phyloP scores from a whole-genome alignment of 2,329 filamentous ascomycete species.

The Stachybotrys chartarum region DNA sequence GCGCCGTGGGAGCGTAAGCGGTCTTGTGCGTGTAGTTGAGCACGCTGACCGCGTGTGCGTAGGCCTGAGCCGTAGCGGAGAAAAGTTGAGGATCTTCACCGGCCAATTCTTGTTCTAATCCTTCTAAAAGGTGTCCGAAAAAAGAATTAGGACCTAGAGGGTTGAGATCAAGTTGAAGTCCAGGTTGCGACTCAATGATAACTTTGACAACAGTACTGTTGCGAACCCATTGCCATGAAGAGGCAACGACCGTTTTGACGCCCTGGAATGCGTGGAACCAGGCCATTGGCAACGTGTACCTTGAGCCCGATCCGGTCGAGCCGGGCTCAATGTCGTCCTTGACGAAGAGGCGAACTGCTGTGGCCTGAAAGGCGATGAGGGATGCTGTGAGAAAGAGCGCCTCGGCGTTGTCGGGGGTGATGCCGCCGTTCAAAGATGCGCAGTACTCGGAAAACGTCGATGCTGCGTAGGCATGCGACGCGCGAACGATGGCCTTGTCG shows the following conservation, averaged over 20 bases:
- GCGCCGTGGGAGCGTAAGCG: slow-evolving; percentile 48
- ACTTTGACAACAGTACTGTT: slow-evolving; percentile 49
- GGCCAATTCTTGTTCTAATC: slow-evolving; percentile 48
- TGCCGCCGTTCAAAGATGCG: slow-evolving; percentile 45
- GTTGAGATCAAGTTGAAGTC: slow-evolving; percentile 52
- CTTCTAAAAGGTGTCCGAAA: slow-evolving; percentile 53
- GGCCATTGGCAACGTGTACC: slow-evolving; percentile 52
- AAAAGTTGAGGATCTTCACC: slow-evolving; percentile 22
- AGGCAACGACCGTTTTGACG: slow-evolving; percentile 57
- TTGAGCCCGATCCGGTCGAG: slow-evolving; percentile 27
- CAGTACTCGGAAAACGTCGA: slow-evolving; percentile 56
- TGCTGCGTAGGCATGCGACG: slow-evolving; percentile 59
- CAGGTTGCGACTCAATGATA: slow-evolving; percentile 58
- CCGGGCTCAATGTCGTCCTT: slow-evolving; percentile 42
- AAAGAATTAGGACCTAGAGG: slow-evolving; percentile 44
- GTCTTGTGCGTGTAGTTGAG: slow-evolving; percentile 60
- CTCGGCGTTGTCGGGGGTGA: slow-evolving; percentile 53
- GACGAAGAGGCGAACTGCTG: slow-evolving; percentile 54
- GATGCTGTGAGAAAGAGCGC: slow-evolving; percentile 55
- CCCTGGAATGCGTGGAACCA: slow-evolving; percentile 64
- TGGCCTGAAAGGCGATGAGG: slow-evolving; percentile 60
- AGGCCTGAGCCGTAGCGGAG: slow-evolving; percentile 39
- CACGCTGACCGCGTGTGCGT: slow-evolving; percentile 57
- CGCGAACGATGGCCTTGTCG: slow-evolving; percentile 53
- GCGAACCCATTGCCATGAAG: slow-evolving; percentile 57